Percentiles rank a stretch among this genome's conserved stretches.
Evolutionary conservation across 1,284 basidiomycete species (phyloP).

Genomic region (Trichosporon ovoides): DNA sequence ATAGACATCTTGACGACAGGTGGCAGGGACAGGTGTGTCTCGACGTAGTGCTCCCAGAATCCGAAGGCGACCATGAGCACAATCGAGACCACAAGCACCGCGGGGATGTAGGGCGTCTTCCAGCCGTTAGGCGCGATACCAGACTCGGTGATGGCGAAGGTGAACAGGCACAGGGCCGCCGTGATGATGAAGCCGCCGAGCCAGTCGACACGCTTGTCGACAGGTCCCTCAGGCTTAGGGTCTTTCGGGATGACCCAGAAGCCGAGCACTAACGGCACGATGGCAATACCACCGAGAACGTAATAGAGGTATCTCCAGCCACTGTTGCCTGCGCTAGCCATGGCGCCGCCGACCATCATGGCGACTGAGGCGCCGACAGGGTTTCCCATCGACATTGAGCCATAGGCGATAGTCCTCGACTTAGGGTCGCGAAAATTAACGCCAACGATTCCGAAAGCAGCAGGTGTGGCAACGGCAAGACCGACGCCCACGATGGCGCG

Average conservation of each 20-base stretch:
- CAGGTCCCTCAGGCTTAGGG: conserved; percentile 3
- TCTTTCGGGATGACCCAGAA: conserved; percentile 32
- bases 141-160: conserved; percentile 30
- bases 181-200: conserved; percentile 33
- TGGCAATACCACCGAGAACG: conserved; percentile 33
- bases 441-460: conserved; percentile 41
- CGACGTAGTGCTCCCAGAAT: conserved; percentile 31
- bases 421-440: conserved; percentile 28
- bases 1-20: conserved; percentile 31
- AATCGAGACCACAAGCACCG: conserved; percentile 30
- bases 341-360: conserved; percentile 29
- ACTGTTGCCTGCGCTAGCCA: conserved; percentile 9
- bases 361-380: conserved; percentile 28
- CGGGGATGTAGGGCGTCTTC: conserved; percentile 32
- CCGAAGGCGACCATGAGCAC: conserved; percentile 34
- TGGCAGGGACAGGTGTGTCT: conserved; percentile 20
- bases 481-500: conserved; percentile 25
- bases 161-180: conserved; percentile 29
- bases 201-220: conserved; percentile 32
- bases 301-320: conserved; percentile 40
- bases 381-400: conserved; percentile 30
- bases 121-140: conserved; percentile 25
- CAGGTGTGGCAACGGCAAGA: conserved; percentile 23
- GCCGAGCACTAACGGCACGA: conserved; percentile 32
- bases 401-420: conserved; percentile 35